Base-by-base conservation (phyloP, 257 asterid genomes). In the Lithospermum erythrorhizon region DNA sequence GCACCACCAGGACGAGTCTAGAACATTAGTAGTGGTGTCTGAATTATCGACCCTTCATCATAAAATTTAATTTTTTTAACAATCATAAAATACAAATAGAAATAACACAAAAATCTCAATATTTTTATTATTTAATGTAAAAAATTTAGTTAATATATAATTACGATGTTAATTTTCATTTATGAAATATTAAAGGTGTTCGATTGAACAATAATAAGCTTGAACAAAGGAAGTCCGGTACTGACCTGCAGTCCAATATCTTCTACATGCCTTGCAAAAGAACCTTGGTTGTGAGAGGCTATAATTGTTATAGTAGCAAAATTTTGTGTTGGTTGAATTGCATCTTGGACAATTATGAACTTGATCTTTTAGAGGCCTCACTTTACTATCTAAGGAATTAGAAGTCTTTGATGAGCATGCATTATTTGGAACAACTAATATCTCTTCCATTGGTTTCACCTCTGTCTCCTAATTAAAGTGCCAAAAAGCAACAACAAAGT, bases 291-390 rank as follows among this genome's bases (percentile, higher is more conserved):
- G 96, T 1, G 90, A 70, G 10, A 87, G 83, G 61, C 87, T 87
- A 80, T 87, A 87, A 29, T 87, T 87, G 80, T 87, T 87, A 85
- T 87, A 87, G 68, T 87, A 87, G 53, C 96, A 87, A 58, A 87
- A 87, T 64, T 87, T 87, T 3, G 96, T 87, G 71, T 88, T 85
- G 65, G 81, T 83, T 29, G 96, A 88, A 29, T 82, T 82, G 81
- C 96, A 88, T 41, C 96, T 79, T 9, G 96, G 96, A 57, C 96
- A 88, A 32, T 85, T 85, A 68, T 73, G 8, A 13, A 74, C 82
- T 70, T 81, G 75, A 53, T 85, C 93, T 65, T 85, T 85, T n/a
- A 81, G 90, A 3, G 87, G 84, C 45, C 89, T 81, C 3, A 75
- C 73, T 65, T 81, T 83, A 66, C 88, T 83, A 62, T 87, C 95